Evolutionary conservation across 2,329 filamentous ascomycete species (phyloP).

Genomic region (Xylariaceae sp.): DNA sequence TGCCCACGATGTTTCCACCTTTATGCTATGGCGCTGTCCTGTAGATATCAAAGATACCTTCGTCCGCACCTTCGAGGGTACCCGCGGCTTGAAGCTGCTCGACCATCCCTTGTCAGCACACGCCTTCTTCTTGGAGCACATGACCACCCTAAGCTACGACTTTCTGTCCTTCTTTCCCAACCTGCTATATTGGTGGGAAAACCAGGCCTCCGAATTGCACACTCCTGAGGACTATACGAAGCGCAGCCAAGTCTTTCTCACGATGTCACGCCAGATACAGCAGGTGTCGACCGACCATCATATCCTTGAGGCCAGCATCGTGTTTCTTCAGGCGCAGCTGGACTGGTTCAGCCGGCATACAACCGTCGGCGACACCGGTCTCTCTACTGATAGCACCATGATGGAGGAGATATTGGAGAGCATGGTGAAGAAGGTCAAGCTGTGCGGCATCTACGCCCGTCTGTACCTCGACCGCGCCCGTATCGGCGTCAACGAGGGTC

Average conservation of each 20-base stretch:
- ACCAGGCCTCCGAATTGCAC: conserved; percentile 5
- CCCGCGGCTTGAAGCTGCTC: conserved; percentile 3
- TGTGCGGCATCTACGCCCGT: conserved; percentile 4
- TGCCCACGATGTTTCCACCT: neutral
- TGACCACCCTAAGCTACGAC: conserved; percentile 1
- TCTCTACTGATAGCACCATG: neutral
- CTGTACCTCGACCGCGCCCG: conserved; percentile 8
- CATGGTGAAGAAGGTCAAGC: conserved; percentile 3
- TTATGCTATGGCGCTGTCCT: neutral
- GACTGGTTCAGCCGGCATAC: neutral
- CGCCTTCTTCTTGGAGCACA: conserved; percentile 6
- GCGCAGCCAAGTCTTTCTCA: conserved; percentile 1
- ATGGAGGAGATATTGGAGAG: conserved; percentile 6
- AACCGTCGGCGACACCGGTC: too few species aligned
- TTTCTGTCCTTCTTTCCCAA: conserved; percentile 3
- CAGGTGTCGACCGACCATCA: conserved; percentile 7
- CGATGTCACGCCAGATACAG: conserved; percentile 6
- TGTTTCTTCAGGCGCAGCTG: conserved; percentile 4
- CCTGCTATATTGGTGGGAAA: conserved; percentile 5
- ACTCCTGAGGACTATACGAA: conserved; percentile 6
- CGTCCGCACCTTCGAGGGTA: neutral
- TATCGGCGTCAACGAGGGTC: conserved; percentile 8
- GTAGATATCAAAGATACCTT: neutral
- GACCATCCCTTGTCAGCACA: conserved; percentile 5
- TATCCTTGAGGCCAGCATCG: conserved; percentile 3